These are phyloP conservation scores for Helenozyma baotianmanensis DNA, from an alignment of 805 yeast genomes.

Conservation along the genomic window DNA sequence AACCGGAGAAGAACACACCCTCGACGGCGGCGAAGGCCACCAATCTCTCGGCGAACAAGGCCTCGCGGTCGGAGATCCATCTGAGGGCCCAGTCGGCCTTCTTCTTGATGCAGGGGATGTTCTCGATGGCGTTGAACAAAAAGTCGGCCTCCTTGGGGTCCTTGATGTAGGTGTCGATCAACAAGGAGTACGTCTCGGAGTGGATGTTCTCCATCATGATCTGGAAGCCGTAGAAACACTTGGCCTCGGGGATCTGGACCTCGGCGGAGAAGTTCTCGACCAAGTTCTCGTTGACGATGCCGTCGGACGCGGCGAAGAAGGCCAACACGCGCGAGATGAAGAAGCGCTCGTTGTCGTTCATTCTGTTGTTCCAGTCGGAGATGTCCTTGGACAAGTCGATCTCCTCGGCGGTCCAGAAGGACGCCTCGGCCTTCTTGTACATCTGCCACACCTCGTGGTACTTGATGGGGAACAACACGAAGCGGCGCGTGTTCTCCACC, in stretches of 20 bases:
- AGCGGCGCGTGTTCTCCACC: slow-evolving; percentile 78
- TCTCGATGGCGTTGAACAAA: slow-evolving; percentile 92
- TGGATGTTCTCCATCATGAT: slow-evolving; percentile 99
- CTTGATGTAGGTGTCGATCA: slow-evolving; percentile 92
- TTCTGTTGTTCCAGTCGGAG: slow-evolving; percentile 85
- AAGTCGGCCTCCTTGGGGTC: slow-evolving; percentile 91
- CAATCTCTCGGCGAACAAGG: slow-evolving; percentile 90
- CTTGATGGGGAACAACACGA: slow-evolving; percentile 92
- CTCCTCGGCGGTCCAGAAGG: slow-evolving; percentile 99
- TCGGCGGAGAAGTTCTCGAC: slow-evolving; percentile 97
- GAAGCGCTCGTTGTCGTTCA: slow-evolving; percentile 88
- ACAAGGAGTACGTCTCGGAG: slow-evolving; percentile 92
- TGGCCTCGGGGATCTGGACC: slow-evolving; percentile 96
- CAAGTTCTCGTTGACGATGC: slow-evolving; percentile 95
- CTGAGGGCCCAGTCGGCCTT: slow-evolving; percentile 99
- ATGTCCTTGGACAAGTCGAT: slow-evolving; percentile 90
- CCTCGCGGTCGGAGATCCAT: slow-evolving; percentile 88
- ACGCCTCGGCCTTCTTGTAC: slow-evolving; percentile 98
- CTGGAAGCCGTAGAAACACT: slow-evolving; percentile 98
- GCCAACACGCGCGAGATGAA: slow-evolving; percentile 92
- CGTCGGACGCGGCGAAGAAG: slow-evolving; percentile 98
- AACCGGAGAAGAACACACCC: slow-evolving; percentile 97
- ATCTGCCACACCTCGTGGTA: slow-evolving; percentile 98
- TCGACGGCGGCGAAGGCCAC: slow-evolving; percentile 99
- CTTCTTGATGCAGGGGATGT: slow-evolving; percentile 92